These are phyloP conservation scores for Cyberlindnera meyerae DNA, from an alignment of 805 yeast genomes.

Conservation along the genomic window DNA sequence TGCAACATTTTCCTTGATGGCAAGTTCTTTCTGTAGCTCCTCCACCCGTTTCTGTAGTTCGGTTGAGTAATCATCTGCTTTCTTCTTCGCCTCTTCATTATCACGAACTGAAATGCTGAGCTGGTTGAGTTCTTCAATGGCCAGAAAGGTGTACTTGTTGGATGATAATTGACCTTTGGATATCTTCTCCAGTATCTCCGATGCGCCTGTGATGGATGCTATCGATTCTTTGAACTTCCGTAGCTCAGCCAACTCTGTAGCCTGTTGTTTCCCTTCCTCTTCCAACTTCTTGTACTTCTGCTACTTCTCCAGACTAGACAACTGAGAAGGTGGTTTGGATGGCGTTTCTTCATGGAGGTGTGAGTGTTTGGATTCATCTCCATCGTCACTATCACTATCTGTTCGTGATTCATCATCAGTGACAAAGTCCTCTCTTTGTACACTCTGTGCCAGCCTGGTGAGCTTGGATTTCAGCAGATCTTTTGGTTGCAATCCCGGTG, in stretches of 20 bases:
- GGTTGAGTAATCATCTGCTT: no score
- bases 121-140: no score
- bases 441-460: slow-evolving; percentile 19
- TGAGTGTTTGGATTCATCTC: slow-evolving; percentile 5
- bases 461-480: slow-evolving; percentile 24
- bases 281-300: slow-evolving; percentile 2
- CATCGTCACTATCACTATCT: slow-evolving; percentile 2
- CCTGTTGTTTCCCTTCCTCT: slow-evolving; percentile 1
- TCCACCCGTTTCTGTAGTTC: no score
- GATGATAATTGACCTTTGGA: neutral
- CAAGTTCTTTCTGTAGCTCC: no score
- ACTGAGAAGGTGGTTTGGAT: slow-evolving; percentile 11
- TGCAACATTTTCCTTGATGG: no score
- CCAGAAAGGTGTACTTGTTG: neutral
- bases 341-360: slow-evolving; percentile 21
- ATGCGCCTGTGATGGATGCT: no score
- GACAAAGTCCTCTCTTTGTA: slow-evolving; percentile 5
- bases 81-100: no score
- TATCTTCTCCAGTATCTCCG: slow-evolving; percentile 12
- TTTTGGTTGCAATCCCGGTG: slow-evolving; percentile 20
- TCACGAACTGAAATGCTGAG: no score
- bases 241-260: slow-evolving; percentile 18
- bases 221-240: slow-evolving; percentile 17
- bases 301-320: slow-evolving; percentile 1
- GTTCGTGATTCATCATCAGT: slow-evolving; percentile 2